Percentiles rank a stretch among this genome's conserved stretches.
Conservation (phyloP, 768 basidiomycete species). For the Xerocomus spinulosus region DNA sequence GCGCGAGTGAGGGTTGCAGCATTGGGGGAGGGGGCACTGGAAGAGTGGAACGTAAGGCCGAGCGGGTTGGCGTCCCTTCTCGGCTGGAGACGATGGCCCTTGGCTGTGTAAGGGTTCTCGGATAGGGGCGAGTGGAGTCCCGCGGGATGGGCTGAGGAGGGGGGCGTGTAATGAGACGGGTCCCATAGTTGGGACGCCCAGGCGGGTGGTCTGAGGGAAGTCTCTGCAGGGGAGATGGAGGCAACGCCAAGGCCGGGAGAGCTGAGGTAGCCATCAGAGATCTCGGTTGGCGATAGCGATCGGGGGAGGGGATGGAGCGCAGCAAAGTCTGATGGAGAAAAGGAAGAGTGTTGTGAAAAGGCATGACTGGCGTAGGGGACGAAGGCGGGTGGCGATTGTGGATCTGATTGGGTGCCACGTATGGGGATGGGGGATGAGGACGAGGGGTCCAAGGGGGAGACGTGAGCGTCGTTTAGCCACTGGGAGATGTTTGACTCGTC, state of each 20-base stretch:
- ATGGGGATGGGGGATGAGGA: slow-evolving; percentile 63
- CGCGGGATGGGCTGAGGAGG: slow-evolving; percentile 41
- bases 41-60: slow-evolving; percentile 59
- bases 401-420: slow-evolving; percentile 41
- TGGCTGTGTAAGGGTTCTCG: slow-evolving; percentile 40
- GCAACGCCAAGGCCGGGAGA: slow-evolving; percentile 41
- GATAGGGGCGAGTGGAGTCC: slow-evolving; percentile 45
- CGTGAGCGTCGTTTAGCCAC: slow-evolving; percentile 64
- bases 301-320: slow-evolving; percentile 59
- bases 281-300: slow-evolving; percentile 55
- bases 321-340: slow-evolving; percentile 60
- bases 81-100: slow-evolving; percentile 36
- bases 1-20: slow-evolving; percentile 48
- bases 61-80: slow-evolving; percentile 42
- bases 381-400: slow-evolving; percentile 44
- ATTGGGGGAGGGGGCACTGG: slow-evolving; percentile 62
- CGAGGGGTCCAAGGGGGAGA: slow-evolving; percentile 29
- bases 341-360: slow-evolving; percentile 46
- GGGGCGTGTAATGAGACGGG: slow-evolving; percentile 40
- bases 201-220: slow-evolving; percentile 51
- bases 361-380: slow-evolving; percentile 44
- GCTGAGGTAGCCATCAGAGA: slow-evolving; percentile 44
- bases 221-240: slow-evolving; percentile 61
- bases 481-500: slow-evolving; percentile 42
- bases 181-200: slow-evolving; percentile 72